A percentile compares a stretch with the other conserved stretches of the same genome.
Evolutionary conservation across 2,329 filamentous ascomycete genomes (phyloP).

Genomic region (Cordyceps militaris): DNA sequence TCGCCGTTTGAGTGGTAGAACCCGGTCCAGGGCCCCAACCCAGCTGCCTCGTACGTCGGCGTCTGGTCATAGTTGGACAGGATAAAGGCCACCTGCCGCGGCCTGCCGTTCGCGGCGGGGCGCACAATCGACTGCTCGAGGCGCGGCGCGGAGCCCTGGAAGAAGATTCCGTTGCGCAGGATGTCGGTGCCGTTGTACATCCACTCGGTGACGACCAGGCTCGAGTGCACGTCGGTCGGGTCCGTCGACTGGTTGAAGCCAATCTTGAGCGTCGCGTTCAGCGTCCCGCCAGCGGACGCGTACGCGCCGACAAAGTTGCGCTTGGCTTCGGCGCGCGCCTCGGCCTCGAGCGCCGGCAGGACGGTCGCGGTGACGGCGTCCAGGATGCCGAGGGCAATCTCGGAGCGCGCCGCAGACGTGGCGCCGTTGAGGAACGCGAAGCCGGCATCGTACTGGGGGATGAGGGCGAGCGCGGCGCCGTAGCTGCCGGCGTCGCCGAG

Average conservation of each 20-base stretch:
- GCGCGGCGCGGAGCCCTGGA: background rate
- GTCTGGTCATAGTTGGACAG: background rate
- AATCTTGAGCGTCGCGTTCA: constrained; percentile 15
- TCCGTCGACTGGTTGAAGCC: constrained; percentile 10
- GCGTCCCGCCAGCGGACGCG: background rate
- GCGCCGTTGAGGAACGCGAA: constrained; percentile 33
- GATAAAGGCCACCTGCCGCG: background rate
- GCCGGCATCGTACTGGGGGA: constrained; percentile 37
- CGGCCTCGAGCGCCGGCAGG: constrained; percentile 11
- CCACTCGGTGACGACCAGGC: constrained; percentile 10
- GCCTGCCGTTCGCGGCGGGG: background rate
- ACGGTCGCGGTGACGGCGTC: constrained; percentile 12
- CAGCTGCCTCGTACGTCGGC: background rate
- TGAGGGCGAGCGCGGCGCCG: constrained; percentile 29
- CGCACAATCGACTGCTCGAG: constrained; percentile 4
- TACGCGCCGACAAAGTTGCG: constrained; percentile 15
- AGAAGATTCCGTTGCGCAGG: background rate
- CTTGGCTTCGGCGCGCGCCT: constrained; percentile 14
- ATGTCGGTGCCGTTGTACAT: constrained; percentile 17
- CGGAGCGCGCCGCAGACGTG: constrained; percentile 13
- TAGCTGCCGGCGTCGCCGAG: constrained; percentile 20
- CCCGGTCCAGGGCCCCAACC: background rate
- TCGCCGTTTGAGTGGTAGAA: background rate
- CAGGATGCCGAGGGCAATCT: background rate
- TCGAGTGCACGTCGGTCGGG: constrained; percentile 9